phyloP scores from a whole-genome alignment of 768 basidiomycete species.

The Lactarius hatsudake region DNA sequence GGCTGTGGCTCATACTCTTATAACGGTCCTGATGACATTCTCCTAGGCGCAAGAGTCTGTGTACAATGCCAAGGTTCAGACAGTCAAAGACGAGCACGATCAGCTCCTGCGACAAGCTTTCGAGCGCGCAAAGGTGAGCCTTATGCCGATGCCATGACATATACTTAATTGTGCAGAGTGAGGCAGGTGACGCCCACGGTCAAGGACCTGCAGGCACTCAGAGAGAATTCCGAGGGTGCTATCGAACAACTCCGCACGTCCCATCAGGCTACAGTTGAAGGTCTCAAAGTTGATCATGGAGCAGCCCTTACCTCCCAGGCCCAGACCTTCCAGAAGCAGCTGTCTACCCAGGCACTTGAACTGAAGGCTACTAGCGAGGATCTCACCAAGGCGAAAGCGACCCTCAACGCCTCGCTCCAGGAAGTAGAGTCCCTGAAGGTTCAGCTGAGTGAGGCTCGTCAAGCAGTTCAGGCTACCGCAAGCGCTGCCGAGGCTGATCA shows the following conservation, averaged over 20 bases:
- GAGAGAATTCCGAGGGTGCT: conserved; percentile 59
- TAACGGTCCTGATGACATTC: conserved; percentile 9
- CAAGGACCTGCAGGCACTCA: conserved; percentile 71
- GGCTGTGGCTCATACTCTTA: not conserved
- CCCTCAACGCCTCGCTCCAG: conserved; percentile 47
- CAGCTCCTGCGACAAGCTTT: conserved; percentile 65
- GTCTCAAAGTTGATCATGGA: conserved; percentile 62
- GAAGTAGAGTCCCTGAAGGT: conserved; percentile 56
- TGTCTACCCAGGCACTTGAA: conserved; percentile 60
- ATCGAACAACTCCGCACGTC: conserved; percentile 66
- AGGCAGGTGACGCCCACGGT: conserved; percentile 66
- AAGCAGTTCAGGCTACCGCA: conserved; percentile 39
- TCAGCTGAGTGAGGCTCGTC: conserved; percentile 64
- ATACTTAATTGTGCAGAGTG: conserved; percentile 44
- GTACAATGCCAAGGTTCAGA: conserved; percentile 64
- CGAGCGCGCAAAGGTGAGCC: conserved; percentile 69
- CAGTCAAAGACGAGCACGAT: conserved; percentile 62
- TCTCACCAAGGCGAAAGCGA: conserved; percentile 68
- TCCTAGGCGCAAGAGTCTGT: conserved; percentile 63
- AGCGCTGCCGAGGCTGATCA: conserved; percentile 44
- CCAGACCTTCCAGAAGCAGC: conserved; percentile 58
- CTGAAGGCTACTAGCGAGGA: conserved; percentile 85
- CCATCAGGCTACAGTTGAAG: conserved; percentile 58
- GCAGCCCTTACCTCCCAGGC: conserved; percentile 57
- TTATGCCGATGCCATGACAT: not conserved